phyloP scores from a whole-genome alignment of 1,284 basidiomycete species.

The Leccinum laetum region DNA sequence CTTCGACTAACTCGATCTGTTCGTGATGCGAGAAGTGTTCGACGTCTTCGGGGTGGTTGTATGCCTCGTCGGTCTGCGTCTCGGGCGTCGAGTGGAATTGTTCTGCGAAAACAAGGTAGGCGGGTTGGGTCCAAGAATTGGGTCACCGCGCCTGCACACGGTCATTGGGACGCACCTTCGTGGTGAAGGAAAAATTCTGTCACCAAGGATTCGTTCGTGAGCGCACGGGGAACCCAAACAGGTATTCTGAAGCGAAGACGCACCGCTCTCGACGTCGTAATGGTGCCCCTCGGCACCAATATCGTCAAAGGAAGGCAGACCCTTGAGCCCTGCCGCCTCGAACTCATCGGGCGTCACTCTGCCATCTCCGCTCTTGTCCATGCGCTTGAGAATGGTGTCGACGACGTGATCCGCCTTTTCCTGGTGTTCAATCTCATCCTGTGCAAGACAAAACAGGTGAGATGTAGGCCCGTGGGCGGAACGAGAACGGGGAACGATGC shows the following conservation, averaged over 20 bases:
- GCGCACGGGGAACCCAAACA: background rate
- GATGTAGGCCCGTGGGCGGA: background rate
- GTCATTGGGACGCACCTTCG: slow-evolving; percentile 61
- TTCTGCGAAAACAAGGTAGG: slow-evolving; percentile 44
- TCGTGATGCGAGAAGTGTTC: slow-evolving; percentile 92
- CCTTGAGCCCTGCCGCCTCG: slow-evolving; percentile 72
- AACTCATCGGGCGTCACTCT: slow-evolving; percentile 83
- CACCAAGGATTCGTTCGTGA: background rate
- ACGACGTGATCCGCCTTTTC: slow-evolving; percentile 87
- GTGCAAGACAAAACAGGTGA: background rate
- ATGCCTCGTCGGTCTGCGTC: slow-evolving; percentile 95
- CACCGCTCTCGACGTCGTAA: slow-evolving; percentile 87
- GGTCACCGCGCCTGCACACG: background rate
- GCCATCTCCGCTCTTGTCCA: slow-evolving; percentile 85
- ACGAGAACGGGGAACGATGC: background rate
- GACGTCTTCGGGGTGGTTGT: slow-evolving; percentile 89
- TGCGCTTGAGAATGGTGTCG: slow-evolving; percentile 64
- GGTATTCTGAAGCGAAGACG: slow-evolving; percentile 23
- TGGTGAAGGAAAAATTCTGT: slow-evolving; percentile 90
- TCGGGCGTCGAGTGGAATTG: slow-evolving; percentile 95
- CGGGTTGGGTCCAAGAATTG: background rate
- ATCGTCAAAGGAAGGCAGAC: slow-evolving; percentile 85
- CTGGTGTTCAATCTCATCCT: slow-evolving; percentile 81
- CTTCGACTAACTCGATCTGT: slow-evolving; percentile 85
- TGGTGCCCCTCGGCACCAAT: slow-evolving; percentile 93